Evolutionary conservation across 1,284 basidiomycete species (phyloP), one percentile per base, ranked within the genome.

Genomic region (Pascua guehoae): DNA sequence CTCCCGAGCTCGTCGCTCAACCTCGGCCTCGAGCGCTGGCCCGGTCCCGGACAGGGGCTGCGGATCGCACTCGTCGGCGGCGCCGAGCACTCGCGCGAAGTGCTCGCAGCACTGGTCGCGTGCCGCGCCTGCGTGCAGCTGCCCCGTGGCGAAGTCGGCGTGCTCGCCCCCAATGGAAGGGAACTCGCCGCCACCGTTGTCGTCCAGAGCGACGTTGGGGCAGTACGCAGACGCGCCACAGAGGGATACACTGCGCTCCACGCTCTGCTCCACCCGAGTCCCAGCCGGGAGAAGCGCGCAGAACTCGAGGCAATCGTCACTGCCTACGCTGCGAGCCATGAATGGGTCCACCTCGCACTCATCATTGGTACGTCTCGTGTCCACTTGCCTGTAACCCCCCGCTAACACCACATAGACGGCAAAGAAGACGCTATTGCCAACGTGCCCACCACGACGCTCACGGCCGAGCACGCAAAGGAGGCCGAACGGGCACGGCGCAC

Each of bases 1-100:
- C 56, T 74, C n/a, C 72, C 72, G 1, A 61, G 49, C 32, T 66
- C 68, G 36, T 67, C 65, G n/a, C 61, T 74, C 17, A 71, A 74
- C 46, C 60, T 73, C 32, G 65, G 63, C 8, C 47, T 74, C 5
- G 64, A 61, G 37, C 63, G 62, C 12, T 70, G 62, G 65, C 40
- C 53, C 15, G 49, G 54, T 4, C 38, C 46, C 15, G 54, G 54
- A 1, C 55, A 52, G 11, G 61, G 61, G 1, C 57, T 56, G 43
- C 55, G 61, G 4, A 51, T 74, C 15, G 69, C 61, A 0, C 54
- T 72, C 2, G 36, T 73, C 18, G 71, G 66, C 2, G 36, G 41
- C 11, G 54, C 53, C 4, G 68, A 67, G 50, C 57, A 54, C 11
- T 57, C 59, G 24, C 61, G 67, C 45, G 56, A 54, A n/a, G 51